Base-by-base conservation (phyloP, 441 rosid genomes). In the Francoa sonchifolia region DNA sequence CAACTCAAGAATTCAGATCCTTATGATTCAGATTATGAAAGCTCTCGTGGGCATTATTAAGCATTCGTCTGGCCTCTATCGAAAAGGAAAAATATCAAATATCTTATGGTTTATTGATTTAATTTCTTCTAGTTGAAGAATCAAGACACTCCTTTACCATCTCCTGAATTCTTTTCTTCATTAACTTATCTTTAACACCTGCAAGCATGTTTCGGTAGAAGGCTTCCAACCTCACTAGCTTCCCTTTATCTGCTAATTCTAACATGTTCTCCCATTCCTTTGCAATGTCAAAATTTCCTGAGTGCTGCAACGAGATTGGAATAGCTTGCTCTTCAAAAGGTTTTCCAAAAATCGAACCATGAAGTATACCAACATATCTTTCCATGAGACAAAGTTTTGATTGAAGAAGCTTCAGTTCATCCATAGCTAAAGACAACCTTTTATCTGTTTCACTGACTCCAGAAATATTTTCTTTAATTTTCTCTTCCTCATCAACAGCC, bases 101-200 rank as follows among this genome's bases (percentile, higher is more conserved):
- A n/a, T n/a, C n/a, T n/a, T n/a, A n/a, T n/a, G n/a, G n/a, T n/a
- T n/a, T n/a, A n/a, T n/a, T n/a, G n/a, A n/a, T n/a, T n/a, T n/a
- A 12, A 33, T 18, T 5, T 43, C 39, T 57, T 9, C 63, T 13
- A 5, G 56, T 37, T 47, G 78, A 53, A 46, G 74, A 59, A 18
- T 62, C 75, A 47, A 72, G 62, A 53, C 50, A 67, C 62, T 83
- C 93, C 58, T 74, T 67, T 33, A 83, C 58, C 25, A 88, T 54
- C 63, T 87, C 93, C 61, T 76, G 81, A 30, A 87, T 80, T 60
- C 85, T 66, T 62, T 57, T 74, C 68, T 82, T 79, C 78, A 87
- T 52, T 34, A 75, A 60, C 73, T 79, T 79, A 57, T 87, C 94
- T 63, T 83, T 76, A 8, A 88, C 87, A 12, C 82, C 76, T 0